Percentiles rank a stretch among this genome's conserved stretches.
Evolutionary conservation across 768 basidiomycete genomes (phyloP).

Genomic region (Leccinum arenicola): DNA sequence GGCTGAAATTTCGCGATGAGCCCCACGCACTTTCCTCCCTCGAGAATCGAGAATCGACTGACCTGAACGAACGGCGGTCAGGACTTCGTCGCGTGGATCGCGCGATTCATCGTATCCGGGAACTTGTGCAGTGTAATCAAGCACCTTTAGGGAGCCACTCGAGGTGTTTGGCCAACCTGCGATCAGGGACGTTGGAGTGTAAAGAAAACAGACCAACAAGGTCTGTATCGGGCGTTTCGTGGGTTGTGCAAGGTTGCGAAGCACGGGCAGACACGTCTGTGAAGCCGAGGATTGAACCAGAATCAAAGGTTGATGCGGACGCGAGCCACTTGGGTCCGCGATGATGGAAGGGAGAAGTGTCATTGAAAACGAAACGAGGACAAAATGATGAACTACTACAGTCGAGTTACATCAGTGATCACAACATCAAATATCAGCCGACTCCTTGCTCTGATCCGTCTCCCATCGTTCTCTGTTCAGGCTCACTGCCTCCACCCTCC

Average conservation of each 20-base stretch:
- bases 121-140: slow-evolving; percentile 50
- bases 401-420: background rate
- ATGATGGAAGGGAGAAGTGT: slow-evolving; percentile 28
- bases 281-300: slow-evolving; percentile 58
- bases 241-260: slow-evolving; percentile 43
- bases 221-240: slow-evolving; percentile 22
- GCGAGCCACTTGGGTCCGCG: slow-evolving; percentile 17
- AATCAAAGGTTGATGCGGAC: slow-evolving; percentile 43
- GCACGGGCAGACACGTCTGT: slow-evolving; percentile 55
- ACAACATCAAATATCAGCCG: slow-evolving; percentile 11
- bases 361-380: slow-evolving; percentile 18
- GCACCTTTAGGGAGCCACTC: slow-evolving; percentile 31
- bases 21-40: background rate
- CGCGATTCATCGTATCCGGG: slow-evolving; percentile 49
- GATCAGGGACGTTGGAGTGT: slow-evolving; percentile 49
- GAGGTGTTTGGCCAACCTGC: slow-evolving; percentile 23
- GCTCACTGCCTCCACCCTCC: slow-evolving; percentile 47
- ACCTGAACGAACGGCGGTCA: slow-evolving; percentile 42
- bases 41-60: background rate
- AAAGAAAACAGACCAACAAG: slow-evolving; percentile 57
- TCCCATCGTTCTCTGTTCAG: slow-evolving; percentile 50
- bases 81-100: slow-evolving; percentile 38
- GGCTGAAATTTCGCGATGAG: slow-evolving; percentile 29
- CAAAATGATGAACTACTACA: background rate
- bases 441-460: slow-evolving; percentile 19